phyloP scores from a whole-genome alignment of 2,329 filamentous ascomycete genomes.

The Verticillium albo-atrum region DNA sequence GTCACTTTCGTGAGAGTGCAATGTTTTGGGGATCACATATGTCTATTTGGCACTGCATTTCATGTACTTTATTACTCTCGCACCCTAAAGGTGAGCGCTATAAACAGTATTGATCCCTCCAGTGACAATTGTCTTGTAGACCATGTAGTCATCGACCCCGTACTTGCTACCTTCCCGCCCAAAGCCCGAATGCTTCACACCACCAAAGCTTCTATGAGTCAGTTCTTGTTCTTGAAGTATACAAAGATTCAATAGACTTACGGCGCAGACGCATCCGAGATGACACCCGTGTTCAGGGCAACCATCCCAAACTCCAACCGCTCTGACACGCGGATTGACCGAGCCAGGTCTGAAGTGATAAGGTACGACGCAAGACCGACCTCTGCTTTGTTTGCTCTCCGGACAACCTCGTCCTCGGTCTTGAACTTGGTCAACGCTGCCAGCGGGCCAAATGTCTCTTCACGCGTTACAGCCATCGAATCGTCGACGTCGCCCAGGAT shows the following conservation, averaged over 20 bases:
- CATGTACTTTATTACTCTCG: not conserved
- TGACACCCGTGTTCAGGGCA: constrained; percentile 54
- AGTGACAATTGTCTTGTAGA: constrained; percentile 50
- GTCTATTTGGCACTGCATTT: too few relatives aligned
- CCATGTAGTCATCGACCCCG: constrained; percentile 46
- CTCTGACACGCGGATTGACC: constrained; percentile 61
- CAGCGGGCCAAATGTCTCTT: constrained; percentile 65
- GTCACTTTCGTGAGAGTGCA: too few relatives aligned
- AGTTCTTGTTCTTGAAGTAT: not conserved
- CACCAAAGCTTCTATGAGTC: constrained; percentile 9
- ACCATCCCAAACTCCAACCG: constrained; percentile 68
- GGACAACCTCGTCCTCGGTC: constrained; percentile 59
- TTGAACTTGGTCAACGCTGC: constrained; percentile 61
- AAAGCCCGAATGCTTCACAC: constrained; percentile 11
- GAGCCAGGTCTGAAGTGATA: constrained; percentile 65
- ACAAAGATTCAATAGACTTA: constrained; percentile 11
- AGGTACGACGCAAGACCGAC: constrained; percentile 63
- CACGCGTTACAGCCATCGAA: constrained; percentile 52
- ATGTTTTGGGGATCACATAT: too few relatives aligned
- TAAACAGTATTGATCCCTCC: constrained; percentile 14
- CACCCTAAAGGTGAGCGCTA: not conserved
- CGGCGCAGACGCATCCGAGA: constrained; percentile 20
- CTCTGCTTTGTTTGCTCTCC: constrained; percentile 54
- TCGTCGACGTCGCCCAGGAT: constrained; percentile 55
- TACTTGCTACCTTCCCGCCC: constrained; percentile 14